Evolutionary conservation across 495 filamentous ascomycete genomes (phyloP), one percentile per base, ranked within the genome.

Genomic region (Xylaria acuta): DNA sequence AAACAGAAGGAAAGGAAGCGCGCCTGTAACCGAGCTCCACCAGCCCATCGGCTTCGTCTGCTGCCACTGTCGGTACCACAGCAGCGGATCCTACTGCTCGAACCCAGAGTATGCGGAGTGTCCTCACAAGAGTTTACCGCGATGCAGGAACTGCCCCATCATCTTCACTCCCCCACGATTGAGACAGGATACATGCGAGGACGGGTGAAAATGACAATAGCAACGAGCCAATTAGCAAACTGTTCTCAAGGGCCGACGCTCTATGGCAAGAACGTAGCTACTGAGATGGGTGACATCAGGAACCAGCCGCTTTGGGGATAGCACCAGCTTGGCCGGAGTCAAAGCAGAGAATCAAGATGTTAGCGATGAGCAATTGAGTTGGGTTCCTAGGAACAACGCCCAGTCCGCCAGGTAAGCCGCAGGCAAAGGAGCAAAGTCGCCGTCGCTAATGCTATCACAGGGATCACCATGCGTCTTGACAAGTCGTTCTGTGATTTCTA

Each of bases 11-110:
- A 56, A 56, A 3, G 49, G 43, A 5, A 56, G 47, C 32, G 1
- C 30, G 27, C 18, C n/a, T 0, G 2, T 8, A 43, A 34, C 65
- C 11, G 49, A 59, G 0, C 41, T 6, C 1, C 67, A 62, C 40
- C 67, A 69, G n/a, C 67, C 67, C n/a, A 69, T 69, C 12, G 67
- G 67, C 40, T 60, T 69, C 67, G 56, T 69, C 0, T 69, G 67
- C 41, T 69, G 67, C 56, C 11, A 59, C 67, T 69, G 67, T 5
- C 67, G 56, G 5, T 69, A 69, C 22, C 67, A 51, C n/a, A 69
- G 67, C 30, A 69, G 67, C 22, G 67, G 67, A 16, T 36, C 41
- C 5, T 60, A 69, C 56, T 69, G 56, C 41, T 62, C 67, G 27
- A 69, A 69, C n/a, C 67, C 67, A 30, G 32, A 69, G 18, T 40